Evolutionary conservation across 495 filamentous ascomycete genomes (phyloP), one percentile per base, ranked within the genome.

Genomic region (Penicillium coprophilum): DNA sequence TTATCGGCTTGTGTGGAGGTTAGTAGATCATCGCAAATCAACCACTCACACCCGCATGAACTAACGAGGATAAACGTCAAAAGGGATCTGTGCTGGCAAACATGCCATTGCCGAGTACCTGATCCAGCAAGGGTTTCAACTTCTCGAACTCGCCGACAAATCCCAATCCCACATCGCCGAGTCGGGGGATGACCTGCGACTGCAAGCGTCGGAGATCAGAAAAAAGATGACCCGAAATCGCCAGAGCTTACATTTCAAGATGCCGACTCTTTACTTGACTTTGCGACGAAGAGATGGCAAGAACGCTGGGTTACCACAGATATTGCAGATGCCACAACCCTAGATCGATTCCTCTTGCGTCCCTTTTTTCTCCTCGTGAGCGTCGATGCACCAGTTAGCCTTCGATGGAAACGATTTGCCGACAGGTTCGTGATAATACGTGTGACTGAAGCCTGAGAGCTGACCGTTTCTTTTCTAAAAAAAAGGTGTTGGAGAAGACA

Each of bases 1-100:
- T 98, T 21, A 90, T 98, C 57, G 93, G 94, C 41, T 77, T 98
- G 54, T 97, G 91, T 70, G 93, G 94, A 71, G 86, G 92, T 91
- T 80, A 72, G 76, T 66, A 50, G 55, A 21, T 38, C 57, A 43
- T 24, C 50, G 32, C 31, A 51, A 53, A 53, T 21, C 27, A 6
- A 19, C 27, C 11, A 1, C 24, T 20, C n/a, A 38, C 15, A n/a
- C 17, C 17, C n/a, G 31, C n/a, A 52, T 5, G 17, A 53, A 49
- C 58, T 58, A 58, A 68, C 49, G 47, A 47, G n/a, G n/a, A 20
- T 31, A 47, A 13, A 36, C 38, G 32, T 65, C 49, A 64, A 38
- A 38, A 95, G 92, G 87, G 54, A 90, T 96, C 54, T 96, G 91
- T 70, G 85, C 93, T 30, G 94, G 94, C 56, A 96, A 96, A 72